Conservation (phyloP, 768 basidiomycete genomes). For the Phylloporus scabripes region DNA sequence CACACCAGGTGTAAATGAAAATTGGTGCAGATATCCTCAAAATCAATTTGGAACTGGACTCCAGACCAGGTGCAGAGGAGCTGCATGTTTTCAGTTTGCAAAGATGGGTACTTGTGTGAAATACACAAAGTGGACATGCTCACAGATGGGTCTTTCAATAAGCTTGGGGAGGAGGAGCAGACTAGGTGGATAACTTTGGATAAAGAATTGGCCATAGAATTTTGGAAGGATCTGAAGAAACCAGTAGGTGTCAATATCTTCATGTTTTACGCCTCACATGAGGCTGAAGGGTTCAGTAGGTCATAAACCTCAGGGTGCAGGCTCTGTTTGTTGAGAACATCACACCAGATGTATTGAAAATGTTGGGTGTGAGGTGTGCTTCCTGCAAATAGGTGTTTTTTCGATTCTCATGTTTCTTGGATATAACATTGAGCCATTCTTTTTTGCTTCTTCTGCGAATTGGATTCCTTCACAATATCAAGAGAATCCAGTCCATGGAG, state of each 20-base stretch:
- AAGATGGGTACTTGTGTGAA: conserved; percentile 9
- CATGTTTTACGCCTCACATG: neutral
- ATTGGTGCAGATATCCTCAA: conserved; percentile 43
- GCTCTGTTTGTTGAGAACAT: conserved; percentile 36
- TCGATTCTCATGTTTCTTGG: conserved; percentile 17
- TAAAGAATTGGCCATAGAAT: conserved; percentile 1
- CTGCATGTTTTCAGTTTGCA: conserved; percentile 27
- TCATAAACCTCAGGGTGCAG: conserved; percentile 23
- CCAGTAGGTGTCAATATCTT: conserved; percentile 15
- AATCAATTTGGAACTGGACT: conserved; percentile 49
- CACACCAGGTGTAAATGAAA: neutral
- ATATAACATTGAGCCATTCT: conserved; percentile 40
- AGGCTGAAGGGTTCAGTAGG: conserved; percentile 14
- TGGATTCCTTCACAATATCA: conserved; percentile 41
- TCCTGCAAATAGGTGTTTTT: neutral
- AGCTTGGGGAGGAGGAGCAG: neutral
- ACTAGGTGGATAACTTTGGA: conserved; percentile 17
- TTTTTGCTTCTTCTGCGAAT: conserved; percentile 39
- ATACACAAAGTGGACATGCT: too few species aligned
- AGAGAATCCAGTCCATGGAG: conserved; percentile 20
- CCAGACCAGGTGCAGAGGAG: conserved; percentile 34
- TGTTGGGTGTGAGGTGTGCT: conserved; percentile 35
- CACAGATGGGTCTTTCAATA: conserved; percentile 14
- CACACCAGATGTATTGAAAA: conserved; percentile 28
- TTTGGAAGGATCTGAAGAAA: conserved; percentile 26